Conservation (phyloP, 108 stramenopile genomes). For the Pseudonitzschia delicatissima region DNA sequence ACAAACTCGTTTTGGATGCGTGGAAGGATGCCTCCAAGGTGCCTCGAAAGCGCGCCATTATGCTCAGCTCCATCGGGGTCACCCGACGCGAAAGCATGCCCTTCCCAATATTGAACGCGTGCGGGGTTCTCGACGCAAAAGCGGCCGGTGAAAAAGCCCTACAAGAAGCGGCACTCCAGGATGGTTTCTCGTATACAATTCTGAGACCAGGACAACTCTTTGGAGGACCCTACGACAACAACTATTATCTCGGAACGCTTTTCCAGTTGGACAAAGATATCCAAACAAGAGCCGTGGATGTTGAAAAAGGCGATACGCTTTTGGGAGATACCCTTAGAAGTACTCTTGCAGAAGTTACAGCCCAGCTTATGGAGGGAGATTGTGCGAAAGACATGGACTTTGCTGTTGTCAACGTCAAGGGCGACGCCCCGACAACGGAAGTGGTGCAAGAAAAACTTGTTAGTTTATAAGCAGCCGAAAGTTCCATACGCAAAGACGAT, state of each 20-base stretch:
- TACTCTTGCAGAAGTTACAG: conserved; percentile 57
- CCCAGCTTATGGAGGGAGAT: conserved; percentile 40
- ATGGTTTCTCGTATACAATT: conserved; percentile 44
- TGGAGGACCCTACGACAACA: conserved; percentile 66
- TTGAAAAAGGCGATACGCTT: conserved; percentile 52
- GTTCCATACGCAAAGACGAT: too few relatives aligned
- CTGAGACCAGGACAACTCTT: conserved; percentile 58
- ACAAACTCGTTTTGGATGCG: conserved; percentile 33
- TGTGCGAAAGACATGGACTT: conserved; percentile 53
- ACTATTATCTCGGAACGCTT: conserved; percentile 50
- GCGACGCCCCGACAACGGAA: conserved; percentile 19
- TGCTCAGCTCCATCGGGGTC: conserved; percentile 65
- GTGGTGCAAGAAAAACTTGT: conserved; percentile 17
- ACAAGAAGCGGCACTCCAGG: conserved; percentile 19
- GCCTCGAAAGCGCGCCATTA: conserved; percentile 35
- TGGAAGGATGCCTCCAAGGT: conserved; percentile 14
- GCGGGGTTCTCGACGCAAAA: conserved; percentile 76
- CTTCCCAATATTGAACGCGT: conserved; percentile 71
- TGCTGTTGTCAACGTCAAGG: conserved; percentile 38
- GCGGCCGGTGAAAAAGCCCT: conserved; percentile 56
- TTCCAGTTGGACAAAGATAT: conserved; percentile 57
- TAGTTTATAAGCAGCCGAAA: too few relatives aligned
- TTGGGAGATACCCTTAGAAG: conserved; percentile 55
- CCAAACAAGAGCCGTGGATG: conserved; percentile 53
- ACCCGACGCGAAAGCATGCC: conserved; percentile 56